Percentiles rank a stretch among this genome's conserved stretches.
Evolutionary conservation across 805 yeast species (phyloP).

Genomic region (Ogataea trehalophila): DNA sequence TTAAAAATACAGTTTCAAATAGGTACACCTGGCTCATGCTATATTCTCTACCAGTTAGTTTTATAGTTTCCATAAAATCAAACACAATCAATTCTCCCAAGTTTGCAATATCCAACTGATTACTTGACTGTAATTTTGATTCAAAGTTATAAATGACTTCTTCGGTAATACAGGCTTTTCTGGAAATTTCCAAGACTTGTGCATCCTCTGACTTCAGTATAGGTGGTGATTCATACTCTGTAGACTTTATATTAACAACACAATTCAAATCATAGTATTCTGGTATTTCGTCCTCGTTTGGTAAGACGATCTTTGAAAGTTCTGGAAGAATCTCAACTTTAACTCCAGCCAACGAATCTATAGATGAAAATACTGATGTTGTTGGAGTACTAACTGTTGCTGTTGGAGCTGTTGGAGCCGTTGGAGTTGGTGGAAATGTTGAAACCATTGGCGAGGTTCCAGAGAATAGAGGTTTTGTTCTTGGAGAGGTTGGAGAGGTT

Average conservation of each 20-base stretch:
- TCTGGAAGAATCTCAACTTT: conserved; percentile 25
- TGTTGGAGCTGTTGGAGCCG: neutral
- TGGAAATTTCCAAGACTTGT: conserved; percentile 11
- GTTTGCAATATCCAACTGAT: conserved; percentile 17
- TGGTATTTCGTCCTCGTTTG: conserved; percentile 9
- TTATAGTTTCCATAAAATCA: conserved; percentile 18
- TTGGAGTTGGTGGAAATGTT: conserved; percentile 9
- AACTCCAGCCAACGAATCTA: conserved; percentile 14
- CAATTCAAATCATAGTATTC: conserved; percentile 19
- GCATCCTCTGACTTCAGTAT: conserved; percentile 14
- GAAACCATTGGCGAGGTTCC: conserved; percentile 13
- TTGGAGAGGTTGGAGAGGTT: conserved; percentile 9
- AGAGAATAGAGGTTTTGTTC: conserved; percentile 8
- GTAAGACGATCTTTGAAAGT: conserved; percentile 16
- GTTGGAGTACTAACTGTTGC: neutral
- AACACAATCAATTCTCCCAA: conserved; percentile 23
- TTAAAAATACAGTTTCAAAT: conserved; percentile 21
- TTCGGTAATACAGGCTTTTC: conserved; percentile 20
- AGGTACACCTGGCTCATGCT: conserved; percentile 15
- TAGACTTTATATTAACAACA: conserved; percentile 20
- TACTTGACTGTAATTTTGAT: conserved; percentile 3
- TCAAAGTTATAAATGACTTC: conserved; percentile 17
- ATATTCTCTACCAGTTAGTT: conserved; percentile 2
- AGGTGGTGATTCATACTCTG: conserved; percentile 24
- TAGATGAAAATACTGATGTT: neutral